These are phyloP conservation scores for Fusarium virguliforme DNA, from an alignment of 2,329 filamentous ascomycete species.

Conservation along the genomic window DNA sequence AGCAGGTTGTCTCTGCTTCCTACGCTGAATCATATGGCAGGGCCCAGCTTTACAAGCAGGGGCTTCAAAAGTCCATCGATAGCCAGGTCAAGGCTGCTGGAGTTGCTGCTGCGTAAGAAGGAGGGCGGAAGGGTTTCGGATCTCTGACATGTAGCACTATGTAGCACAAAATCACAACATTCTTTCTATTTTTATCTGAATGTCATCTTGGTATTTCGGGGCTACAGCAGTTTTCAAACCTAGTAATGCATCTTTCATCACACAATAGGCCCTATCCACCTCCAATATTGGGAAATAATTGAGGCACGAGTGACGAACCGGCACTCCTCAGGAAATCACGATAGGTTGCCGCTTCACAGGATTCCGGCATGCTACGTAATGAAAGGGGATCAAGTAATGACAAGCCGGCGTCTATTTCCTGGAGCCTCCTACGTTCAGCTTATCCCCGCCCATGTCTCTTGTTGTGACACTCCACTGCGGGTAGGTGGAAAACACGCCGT, in stretches of 20 bases:
- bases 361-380: background rate
- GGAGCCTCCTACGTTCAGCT: no score
- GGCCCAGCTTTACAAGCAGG: constrained; percentile 55
- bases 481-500: background rate
- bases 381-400: background rate
- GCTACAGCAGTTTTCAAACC: no score
- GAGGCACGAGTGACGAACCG: no score
- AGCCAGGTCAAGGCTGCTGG: constrained; percentile 22
- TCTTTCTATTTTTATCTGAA: background rate
- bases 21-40: constrained; percentile 56
- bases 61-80: constrained; percentile 36
- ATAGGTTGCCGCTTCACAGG: no score
- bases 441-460: background rate
- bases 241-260: background rate
- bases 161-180: background rate
- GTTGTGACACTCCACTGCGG: background rate
- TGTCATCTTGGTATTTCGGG: background rate
- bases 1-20: constrained; percentile 53
- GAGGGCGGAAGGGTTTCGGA: background rate
- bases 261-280: no score
- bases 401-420: background rate
- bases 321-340: background rate
- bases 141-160: background rate
- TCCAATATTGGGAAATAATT: no score
- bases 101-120: constrained; percentile 1